A percentile compares a stretch with the other conserved stretches of the same genome.
Evolutionary conservation across 1,284 basidiomycete species (phyloP).

Genomic region (Ceratobasidium sp.): DNA sequence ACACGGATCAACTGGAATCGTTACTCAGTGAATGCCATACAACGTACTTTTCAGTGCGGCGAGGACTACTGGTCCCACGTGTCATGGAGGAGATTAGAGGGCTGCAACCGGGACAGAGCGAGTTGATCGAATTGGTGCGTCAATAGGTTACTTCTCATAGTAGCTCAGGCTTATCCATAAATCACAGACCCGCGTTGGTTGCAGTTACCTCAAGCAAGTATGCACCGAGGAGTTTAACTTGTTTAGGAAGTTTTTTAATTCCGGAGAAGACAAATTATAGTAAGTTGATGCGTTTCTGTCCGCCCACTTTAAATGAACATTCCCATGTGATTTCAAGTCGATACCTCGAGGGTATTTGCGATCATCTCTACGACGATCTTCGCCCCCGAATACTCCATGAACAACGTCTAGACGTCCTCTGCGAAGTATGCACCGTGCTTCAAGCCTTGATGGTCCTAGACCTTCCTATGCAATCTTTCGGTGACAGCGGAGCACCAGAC

Average conservation of each 20-base stretch:
- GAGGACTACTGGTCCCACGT: constrained; percentile 73
- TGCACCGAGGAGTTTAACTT: constrained; percentile 89
- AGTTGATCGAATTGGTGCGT: constrained; percentile 86
- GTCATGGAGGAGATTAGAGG: constrained; percentile 84
- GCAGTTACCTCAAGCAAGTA: constrained; percentile 88
- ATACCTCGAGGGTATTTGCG: constrained; percentile 90
- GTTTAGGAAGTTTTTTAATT: constrained; percentile 85
- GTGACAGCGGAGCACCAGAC: constrained; percentile 49
- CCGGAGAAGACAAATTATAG: constrained; percentile 88
- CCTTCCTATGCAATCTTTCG: constrained; percentile 47
- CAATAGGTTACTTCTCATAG: background rate
- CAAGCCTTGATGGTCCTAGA: constrained; percentile 95
- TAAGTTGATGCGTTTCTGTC: constrained; percentile 61
- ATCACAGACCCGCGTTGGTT: constrained; percentile 83
- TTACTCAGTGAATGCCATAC: constrained; percentile 86
- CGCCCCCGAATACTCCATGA: constrained; percentile 94
- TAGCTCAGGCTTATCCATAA: constrained; percentile 12
- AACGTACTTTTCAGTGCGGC: constrained; percentile 82
- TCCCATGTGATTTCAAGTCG: constrained; percentile 63
- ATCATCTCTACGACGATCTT: constrained; percentile 92
- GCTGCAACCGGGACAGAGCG: constrained; percentile 79
- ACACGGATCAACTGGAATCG: constrained; percentile 82
- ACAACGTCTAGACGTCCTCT: constrained; percentile 83
- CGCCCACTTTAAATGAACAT: constrained; percentile 1
- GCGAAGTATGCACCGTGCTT: constrained; percentile 93